Evolutionary conservation across 1,139 yeast genomes (phyloP).

Genomic region (Suhomyces bribrorum): DNA sequence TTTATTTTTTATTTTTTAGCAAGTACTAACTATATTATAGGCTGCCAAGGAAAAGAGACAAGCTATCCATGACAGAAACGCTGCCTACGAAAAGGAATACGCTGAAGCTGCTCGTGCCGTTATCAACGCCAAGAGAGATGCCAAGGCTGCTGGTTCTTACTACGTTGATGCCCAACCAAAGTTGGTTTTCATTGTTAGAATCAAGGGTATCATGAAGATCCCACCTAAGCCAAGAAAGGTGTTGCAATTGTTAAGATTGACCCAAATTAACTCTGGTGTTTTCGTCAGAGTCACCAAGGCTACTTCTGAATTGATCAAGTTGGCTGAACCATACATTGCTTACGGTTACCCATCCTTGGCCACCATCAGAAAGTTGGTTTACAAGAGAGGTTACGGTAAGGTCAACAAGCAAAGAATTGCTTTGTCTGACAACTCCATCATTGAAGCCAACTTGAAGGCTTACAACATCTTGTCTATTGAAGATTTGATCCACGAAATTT

Average conservation of each 20-base stretch:
- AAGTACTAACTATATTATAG: slow-evolving; percentile 49
- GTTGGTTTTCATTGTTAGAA: slow-evolving; percentile 96
- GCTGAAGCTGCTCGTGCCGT: slow-evolving; percentile 91
- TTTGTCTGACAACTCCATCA: slow-evolving; percentile 88
- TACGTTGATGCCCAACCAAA: slow-evolving; percentile 97
- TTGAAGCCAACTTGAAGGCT: slow-evolving; percentile 92
- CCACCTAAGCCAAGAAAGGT: slow-evolving; percentile 99
- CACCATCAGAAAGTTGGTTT: slow-evolving; percentile 92
- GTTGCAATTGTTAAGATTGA: slow-evolving; percentile 94
- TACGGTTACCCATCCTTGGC: slow-evolving; percentile 99
- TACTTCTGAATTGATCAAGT: slow-evolving; percentile 91
- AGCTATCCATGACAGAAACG: slow-evolving; percentile 95
- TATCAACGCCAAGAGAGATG: slow-evolving; percentile 92
- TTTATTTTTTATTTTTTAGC: slow-evolving; percentile 3
- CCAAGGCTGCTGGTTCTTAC: slow-evolving; percentile 94
- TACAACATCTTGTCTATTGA: slow-evolving; percentile 96
- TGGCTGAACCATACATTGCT: slow-evolving; percentile 99
- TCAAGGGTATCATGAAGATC: slow-evolving; percentile 99
- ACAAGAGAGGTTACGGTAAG: slow-evolving; percentile 99
- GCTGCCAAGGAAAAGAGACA: slow-evolving; percentile 90
- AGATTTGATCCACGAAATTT: slow-evolving; percentile 98
- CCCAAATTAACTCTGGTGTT: slow-evolving; percentile 98
- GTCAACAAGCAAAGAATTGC: slow-evolving; percentile 98
- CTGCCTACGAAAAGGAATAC: slow-evolving; percentile 97
- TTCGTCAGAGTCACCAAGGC: slow-evolving; percentile 99